phyloP scores from a whole-genome alignment of 139 green algal genomes.

The Chlamydomonas incerta region DNA sequence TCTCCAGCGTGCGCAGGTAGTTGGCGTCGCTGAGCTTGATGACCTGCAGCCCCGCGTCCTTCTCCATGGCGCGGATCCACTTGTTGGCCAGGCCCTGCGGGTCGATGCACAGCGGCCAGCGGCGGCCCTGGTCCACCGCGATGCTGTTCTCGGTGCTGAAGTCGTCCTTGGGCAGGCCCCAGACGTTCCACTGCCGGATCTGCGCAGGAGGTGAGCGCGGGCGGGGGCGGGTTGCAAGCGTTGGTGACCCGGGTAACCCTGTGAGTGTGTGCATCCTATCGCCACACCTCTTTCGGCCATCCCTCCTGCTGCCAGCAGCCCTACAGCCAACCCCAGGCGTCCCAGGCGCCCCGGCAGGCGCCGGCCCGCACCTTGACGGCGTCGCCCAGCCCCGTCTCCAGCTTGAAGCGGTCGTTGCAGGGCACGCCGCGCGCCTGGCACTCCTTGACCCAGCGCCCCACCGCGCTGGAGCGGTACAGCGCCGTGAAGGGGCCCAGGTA shows the following conservation, averaged over 20 bases:
- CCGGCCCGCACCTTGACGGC: conserved; percentile 73
- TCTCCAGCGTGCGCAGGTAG: conserved; percentile 86
- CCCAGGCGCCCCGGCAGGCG: no score
- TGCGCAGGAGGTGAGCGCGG: no score
- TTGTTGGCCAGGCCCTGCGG: conserved; percentile 88
- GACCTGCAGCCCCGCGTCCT: conserved; percentile 65
- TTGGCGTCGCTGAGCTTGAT: conserved; percentile 86
- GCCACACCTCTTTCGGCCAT: no score
- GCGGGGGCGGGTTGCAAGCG: no score
- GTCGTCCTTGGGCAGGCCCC: conserved; percentile 86
- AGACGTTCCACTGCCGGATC: conserved; percentile 85
- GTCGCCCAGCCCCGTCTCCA: conserved; percentile 72
- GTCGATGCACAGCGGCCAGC: conserved; percentile 91
- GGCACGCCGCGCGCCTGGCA: conserved; percentile 65
- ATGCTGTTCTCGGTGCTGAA: conserved; percentile 90
- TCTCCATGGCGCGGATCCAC: conserved; percentile 88
- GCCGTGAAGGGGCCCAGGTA: conserved; percentile 87
- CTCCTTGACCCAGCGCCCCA: conserved; percentile 56
- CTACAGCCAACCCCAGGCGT: no score
- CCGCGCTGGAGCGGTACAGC: conserved; percentile 69
- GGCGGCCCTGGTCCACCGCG: conserved; percentile 74
- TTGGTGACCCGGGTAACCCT: background rate
- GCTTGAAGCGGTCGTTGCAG: conserved; percentile 73
- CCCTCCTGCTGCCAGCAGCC: no score
- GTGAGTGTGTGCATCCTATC: no score